These are phyloP conservation scores for Gnomoniopsis sp. DNA, from an alignment of 2,329 filamentous ascomycete genomes.

Conservation along the genomic window DNA sequence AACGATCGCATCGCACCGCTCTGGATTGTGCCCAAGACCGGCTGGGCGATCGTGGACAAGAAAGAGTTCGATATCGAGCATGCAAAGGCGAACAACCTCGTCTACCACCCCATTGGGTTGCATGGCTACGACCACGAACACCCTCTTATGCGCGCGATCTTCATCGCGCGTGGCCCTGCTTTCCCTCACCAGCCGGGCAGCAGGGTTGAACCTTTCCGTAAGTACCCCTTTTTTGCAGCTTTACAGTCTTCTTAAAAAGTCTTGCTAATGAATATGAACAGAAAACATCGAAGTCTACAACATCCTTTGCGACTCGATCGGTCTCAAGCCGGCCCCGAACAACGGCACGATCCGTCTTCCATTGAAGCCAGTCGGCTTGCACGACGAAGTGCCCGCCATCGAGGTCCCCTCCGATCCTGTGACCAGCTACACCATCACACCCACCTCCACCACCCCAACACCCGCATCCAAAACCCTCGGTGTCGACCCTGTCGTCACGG, in stretches of 20 bases:
- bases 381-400: conserved; percentile 47
- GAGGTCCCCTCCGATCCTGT: conserved; percentile 54
- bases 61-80: conserved; percentile 73
- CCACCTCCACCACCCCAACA: conserved; percentile 10
- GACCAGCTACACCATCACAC: conserved; percentile 23
- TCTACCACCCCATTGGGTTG: conserved; percentile 78
- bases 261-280: conserved; percentile 30
- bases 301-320: conserved; percentile 84
- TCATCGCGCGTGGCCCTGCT: conserved; percentile 85
- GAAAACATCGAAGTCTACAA: conserved; percentile 97
- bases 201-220: conserved; percentile 76
- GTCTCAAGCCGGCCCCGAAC: conserved; percentile 69
- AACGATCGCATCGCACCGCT: conserved; percentile 89
- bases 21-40: conserved; percentile 89
- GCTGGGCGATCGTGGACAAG: conserved; percentile 86
- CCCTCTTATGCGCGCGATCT: conserved; percentile 93
- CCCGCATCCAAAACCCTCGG: conserved; percentile 16
- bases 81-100: conserved; percentile 58
- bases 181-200: conserved; percentile 85
- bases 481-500: conserved; percentile 20
- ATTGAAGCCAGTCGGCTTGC: conserved; percentile 59
- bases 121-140: conserved; percentile 96
- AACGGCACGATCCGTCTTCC: conserved; percentile 83
- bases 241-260: background rate
- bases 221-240: conserved; percentile 39